Conservation (phyloP, 2,329 filamentous ascomycete species). For the Fusarium algeriense region DNA sequence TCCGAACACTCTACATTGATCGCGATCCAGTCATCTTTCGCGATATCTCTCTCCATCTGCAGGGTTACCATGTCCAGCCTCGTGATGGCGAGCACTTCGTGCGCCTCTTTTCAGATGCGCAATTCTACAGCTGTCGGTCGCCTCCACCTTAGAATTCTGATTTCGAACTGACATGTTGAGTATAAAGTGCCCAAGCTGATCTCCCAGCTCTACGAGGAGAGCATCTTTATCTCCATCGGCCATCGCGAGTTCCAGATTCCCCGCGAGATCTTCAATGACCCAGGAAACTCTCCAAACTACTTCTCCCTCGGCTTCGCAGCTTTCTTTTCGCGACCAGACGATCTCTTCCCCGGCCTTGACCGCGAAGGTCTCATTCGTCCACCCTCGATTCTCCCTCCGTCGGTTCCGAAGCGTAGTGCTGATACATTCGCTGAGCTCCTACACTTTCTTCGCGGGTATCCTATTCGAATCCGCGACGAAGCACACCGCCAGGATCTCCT, state of each 20-base stretch:
- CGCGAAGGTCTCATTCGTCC: constrained; percentile 84
- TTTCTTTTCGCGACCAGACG: constrained; percentile 83
- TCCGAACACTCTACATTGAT: constrained; percentile 94
- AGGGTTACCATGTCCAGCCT: constrained; percentile 89
- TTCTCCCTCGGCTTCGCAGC: constrained; percentile 91
- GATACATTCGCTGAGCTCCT: constrained; percentile 86
- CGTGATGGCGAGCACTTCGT: constrained; percentile 89
- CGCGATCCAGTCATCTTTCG: constrained; percentile 89
- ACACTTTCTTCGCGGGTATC: constrained; percentile 85
- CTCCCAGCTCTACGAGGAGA: constrained; percentile 89
- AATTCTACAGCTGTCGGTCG: constrained; percentile 85
- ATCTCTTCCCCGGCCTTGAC: constrained; percentile 88
- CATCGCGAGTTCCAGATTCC: constrained; percentile 90
- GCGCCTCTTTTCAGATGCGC: constrained; percentile 91
- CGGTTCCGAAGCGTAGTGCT: constrained; percentile 83
- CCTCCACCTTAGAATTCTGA: not conserved
- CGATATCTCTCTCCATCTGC: constrained; percentile 90
- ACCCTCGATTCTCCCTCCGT: constrained; percentile 85
- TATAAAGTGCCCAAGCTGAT: constrained; percentile 83
- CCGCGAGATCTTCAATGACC: constrained; percentile 84
- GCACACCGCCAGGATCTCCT: constrained; percentile 82
- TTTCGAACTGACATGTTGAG: not conserved
- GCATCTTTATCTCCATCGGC: constrained; percentile 93
- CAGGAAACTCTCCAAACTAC: constrained; percentile 95
- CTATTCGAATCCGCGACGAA: constrained; percentile 79